These are phyloP conservation scores for Yamadazyma tumulicola DNA, from an alignment of 805 yeast genomes.

Conservation along the genomic window DNA sequence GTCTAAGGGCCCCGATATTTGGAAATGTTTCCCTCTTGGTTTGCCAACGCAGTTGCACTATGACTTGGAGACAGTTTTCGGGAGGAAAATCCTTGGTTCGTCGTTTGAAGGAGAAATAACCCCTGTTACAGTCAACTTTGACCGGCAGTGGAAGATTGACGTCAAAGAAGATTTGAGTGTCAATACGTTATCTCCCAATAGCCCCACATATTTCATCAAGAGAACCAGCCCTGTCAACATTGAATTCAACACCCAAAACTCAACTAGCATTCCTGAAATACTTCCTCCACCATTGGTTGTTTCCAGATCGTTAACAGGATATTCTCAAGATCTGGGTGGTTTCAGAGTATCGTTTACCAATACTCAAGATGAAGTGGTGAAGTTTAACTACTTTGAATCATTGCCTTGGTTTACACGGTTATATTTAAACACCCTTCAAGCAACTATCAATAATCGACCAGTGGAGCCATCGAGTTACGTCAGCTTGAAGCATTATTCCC, in stretches of 20 bases:
- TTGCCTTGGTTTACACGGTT: constrained; percentile 92
- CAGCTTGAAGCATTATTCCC: constrained; percentile 56
- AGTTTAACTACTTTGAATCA: constrained; percentile 68
- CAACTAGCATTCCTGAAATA: constrained; percentile 30
- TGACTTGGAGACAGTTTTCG: constrained; percentile 65
- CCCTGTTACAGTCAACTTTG: constrained; percentile 41
- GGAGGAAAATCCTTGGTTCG: constrained; percentile 61
- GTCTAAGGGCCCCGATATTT: constrained; percentile 53
- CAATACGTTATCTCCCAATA: constrained; percentile 6
- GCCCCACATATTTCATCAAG: constrained; percentile 17
- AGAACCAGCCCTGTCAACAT: constrained; percentile 33
- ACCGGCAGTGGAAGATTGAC: constrained; percentile 47
- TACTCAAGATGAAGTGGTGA: constrained; percentile 48
- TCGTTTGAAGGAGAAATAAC: constrained; percentile 44
- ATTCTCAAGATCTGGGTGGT: constrained; percentile 89
- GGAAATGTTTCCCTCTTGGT: constrained; percentile 76
- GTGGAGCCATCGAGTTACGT: constrained; percentile 29
- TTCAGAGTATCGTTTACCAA: constrained; percentile 76
- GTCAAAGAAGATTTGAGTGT: constrained; percentile 11
- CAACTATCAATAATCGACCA: constrained; percentile 24
- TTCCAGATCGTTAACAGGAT: constrained; percentile 85
- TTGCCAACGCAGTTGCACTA: constrained; percentile 47
- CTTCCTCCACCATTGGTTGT: constrained; percentile 53
- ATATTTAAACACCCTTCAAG: constrained; percentile 65
- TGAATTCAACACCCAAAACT: constrained; percentile 41